Base-by-base conservation (phyloP, 148 eudicot species). In the Arbutus unedo region DNA sequence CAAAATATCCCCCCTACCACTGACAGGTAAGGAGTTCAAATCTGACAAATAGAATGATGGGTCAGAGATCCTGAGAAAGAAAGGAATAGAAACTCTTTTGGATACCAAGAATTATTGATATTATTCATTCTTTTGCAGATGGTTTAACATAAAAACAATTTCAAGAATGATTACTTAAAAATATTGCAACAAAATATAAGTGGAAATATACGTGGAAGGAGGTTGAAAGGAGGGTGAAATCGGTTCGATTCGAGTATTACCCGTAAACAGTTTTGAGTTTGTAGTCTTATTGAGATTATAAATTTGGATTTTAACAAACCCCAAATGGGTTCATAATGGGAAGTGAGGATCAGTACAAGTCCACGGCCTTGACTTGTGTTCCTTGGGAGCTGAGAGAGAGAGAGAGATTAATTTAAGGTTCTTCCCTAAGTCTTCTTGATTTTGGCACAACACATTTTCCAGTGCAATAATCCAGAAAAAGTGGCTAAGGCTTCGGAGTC, bases 401-500 rank as follows among this genome's bases (percentile, higher is more conserved):
- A 55, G 59, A 55, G 59, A 16, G 66, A 1, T 21, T 9, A 10
- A n/a, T 73, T 76, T 82, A 25, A 66, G 50, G 64, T 51, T 78
- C 67, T 84, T 79, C 64, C 75, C 55, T 50, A 73, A 82, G 74
- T 81, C 23, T 74, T 74, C 81, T 56, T 82, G 72, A 85, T 81
- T 9, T 31, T 55, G 48, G 54, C 81, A 81, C 50, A 81, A 64
- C 71, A 67, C 78, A 71, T 56, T 77, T 83, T 82, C 87, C 81
- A 80, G 81, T 86, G 78, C 79, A 84, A 70, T 73, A 54, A 76
- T 38, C 89, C 91, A 80, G 62, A 85, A 88, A 90, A 50, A 67
- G 87, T 79, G 87, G 90, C 88, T 81, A 59, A 87, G 68, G 85
- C 85, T 87, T 89, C 86, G 88, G 90, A 89, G 83, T 83, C 87